These are phyloP conservation scores for Hymenochaete sp. DNA, from an alignment of 1,284 basidiomycete genomes.

Conservation along the genomic window DNA sequence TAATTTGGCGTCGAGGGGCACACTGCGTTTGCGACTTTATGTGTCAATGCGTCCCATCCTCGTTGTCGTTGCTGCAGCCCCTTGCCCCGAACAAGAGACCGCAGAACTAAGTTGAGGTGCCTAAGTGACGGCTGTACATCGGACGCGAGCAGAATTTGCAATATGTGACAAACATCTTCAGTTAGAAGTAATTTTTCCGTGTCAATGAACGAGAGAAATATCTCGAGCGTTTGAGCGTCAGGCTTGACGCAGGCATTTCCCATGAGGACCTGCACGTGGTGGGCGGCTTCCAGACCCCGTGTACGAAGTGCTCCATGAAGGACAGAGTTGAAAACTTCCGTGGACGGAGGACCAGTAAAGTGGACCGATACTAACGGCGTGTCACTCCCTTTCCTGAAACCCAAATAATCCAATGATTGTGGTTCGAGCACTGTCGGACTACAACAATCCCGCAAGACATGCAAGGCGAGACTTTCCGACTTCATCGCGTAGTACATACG, in stretches of 20 bases:
- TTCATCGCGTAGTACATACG: conserved; percentile 44
- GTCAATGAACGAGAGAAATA: conserved; percentile 15
- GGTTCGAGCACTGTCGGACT: conserved; percentile 19
- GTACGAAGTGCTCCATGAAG: conserved; percentile 16
- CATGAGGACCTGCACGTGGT: conserved; percentile 18
- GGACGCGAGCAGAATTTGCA: conserved; percentile 4
- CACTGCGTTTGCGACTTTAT: conserved; percentile 21
- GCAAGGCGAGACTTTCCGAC: conserved; percentile 38
- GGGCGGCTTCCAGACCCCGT: conserved; percentile 15
- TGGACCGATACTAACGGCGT: conserved; percentile 27
- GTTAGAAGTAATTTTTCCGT: conserved; percentile 2
- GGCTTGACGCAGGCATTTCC: conserved; percentile 15
- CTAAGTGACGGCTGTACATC: conserved; percentile 13
- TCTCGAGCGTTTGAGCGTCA: conserved; percentile 17
- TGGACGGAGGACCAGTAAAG: conserved; percentile 12
- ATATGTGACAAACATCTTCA: conserved; percentile 5
- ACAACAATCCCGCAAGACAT: conserved; percentile 42
- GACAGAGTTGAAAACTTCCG: conserved; percentile 20
- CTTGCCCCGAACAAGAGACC: conserved; percentile 12
- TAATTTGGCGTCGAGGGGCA: not conserved
- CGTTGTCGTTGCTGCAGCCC: not conserved
- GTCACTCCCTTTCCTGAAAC: conserved; percentile 19
- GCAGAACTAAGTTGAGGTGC: conserved; percentile 17
- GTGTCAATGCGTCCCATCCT: conserved; percentile 42
- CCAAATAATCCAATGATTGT: conserved; percentile 23